Conservation (phyloP, 768 basidiomycete species). For the Crepidotus variabilis region DNA sequence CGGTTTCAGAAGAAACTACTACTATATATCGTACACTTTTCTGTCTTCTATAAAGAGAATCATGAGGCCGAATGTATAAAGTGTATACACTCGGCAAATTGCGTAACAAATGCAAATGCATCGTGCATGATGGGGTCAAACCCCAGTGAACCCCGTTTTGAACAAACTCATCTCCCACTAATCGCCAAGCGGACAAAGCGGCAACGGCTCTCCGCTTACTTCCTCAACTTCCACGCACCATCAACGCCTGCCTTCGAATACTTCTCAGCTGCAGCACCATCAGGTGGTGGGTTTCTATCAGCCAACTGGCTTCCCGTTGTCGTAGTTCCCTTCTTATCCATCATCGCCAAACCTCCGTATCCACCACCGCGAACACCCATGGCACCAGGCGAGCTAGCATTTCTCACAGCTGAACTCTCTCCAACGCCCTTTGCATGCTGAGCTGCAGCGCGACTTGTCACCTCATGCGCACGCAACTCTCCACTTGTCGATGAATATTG, state of each 20-base stretch:
- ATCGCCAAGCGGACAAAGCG: neutral
- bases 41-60: neutral
- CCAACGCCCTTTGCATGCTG: slow-evolving; percentile 42
- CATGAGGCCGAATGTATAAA: neutral
- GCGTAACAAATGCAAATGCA: neutral
- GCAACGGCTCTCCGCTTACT: slow-evolving; percentile 20
- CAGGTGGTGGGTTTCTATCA: slow-evolving; percentile 45
- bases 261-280: slow-evolving; percentile 37
- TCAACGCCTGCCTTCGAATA: slow-evolving; percentile 44
- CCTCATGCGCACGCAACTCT: slow-evolving; percentile 34
- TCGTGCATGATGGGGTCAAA: neutral
- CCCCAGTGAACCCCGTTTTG: neutral
- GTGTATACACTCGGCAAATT: neutral
- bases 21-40: neutral
- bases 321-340: slow-evolving; percentile 37
- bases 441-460: slow-evolving; percentile 37
- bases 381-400: slow-evolving; percentile 39
- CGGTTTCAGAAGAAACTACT: neutral
- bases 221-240: slow-evolving; percentile 47
- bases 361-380: slow-evolving; percentile 40
- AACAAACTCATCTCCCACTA: neutral
- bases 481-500: slow-evolving; percentile 42
- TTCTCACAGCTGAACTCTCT: slow-evolving; percentile 43
- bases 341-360: slow-evolving; percentile 37
- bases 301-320: slow-evolving; percentile 33